Conservation (phyloP, 768 basidiomycete species). For the Gelatoporia subvermispora region DNA sequence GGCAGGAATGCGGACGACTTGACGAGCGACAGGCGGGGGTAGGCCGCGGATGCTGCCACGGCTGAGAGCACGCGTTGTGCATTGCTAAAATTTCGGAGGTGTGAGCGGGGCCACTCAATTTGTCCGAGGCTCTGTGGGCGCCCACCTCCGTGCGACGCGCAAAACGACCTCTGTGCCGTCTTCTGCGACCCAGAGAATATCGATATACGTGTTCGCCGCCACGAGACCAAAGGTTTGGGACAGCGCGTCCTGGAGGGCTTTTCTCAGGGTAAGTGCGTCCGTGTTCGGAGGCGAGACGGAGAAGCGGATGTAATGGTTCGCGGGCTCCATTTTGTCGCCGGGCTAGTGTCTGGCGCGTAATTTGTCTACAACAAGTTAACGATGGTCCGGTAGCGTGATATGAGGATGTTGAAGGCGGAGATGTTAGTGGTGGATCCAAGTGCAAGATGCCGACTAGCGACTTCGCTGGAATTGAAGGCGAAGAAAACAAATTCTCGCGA, state of each 20-base stretch:
- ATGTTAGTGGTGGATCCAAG: too few species aligned
- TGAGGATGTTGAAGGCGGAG: too few species aligned
- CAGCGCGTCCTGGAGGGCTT: slow-evolving; percentile 51
- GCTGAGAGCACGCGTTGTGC: slow-evolving; percentile 27
- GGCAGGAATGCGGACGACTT: slow-evolving; percentile 28
- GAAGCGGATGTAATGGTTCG: slow-evolving; percentile 45
- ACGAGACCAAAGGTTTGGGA: slow-evolving; percentile 51
- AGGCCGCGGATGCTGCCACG: slow-evolving; percentile 16
- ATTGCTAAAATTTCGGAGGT: slow-evolving; percentile 21
- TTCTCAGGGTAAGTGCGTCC: slow-evolving; percentile 46
- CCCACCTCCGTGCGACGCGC: slow-evolving; percentile 38
- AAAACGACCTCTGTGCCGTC: slow-evolving; percentile 37
- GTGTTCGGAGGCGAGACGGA: slow-evolving; percentile 32
- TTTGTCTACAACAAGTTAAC: too few species aligned
- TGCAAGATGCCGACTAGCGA: too few species aligned
- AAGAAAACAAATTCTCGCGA: too few species aligned
- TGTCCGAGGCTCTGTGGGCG: neutral
- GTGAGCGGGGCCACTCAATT: neutral
- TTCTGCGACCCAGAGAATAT: slow-evolving; percentile 50
- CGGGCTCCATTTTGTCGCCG: neutral
- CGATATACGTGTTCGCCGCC: slow-evolving; percentile 46
- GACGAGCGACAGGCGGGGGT: slow-evolving; percentile 19
- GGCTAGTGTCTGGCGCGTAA: too few species aligned
- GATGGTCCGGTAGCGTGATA: too few species aligned
- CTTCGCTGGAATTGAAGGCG: too few species aligned